Evolutionary conservation across 352 stramenopile species (phyloP), one percentile per base, ranked within the genome.

Genomic region (Pythium volutum): DNA sequence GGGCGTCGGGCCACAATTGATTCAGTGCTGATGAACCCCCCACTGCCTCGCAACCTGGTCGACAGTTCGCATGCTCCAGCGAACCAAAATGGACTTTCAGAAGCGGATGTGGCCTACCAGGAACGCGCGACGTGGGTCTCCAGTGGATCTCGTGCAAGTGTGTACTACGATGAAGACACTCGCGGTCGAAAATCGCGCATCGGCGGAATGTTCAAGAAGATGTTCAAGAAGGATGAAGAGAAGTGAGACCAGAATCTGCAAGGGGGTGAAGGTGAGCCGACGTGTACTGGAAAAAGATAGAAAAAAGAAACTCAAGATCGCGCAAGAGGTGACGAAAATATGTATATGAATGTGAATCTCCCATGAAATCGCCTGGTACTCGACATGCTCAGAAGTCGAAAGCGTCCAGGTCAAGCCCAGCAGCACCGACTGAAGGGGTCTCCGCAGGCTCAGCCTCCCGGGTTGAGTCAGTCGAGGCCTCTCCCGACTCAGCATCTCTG

Each of bases 151-250:
- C 67, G 82, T 10, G 62, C 70, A 39, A 89, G 76, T 66, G 67
- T 88, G 36, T 84, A 86, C 67, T 83, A 81, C 62, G 71, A 79
- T 36, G 84, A 93, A 41, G 73, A 89, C 27, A 64, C 66, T 8
- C 59, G 55, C 9, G 77, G 84, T 36, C 81, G 84, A 36, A 91
- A 91, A 66, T 93, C 81, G 18, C 80, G 81, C 10, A 87, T 93
- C 41, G 82, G 84, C 48, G 81, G 84, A 66, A 90, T 91, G 79
- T 89, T 93, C 71, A 93, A 93, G 73, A 93, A 93, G 62, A 93
- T 93, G 81, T 93, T 93, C 77, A 93, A 91, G 76, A 91, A 91
- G 67, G 80, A 91, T 29, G 38, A 46, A 22, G 49, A 64, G 49
- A 59, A 48, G 43, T 51, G 22, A 52, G 46, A 9, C 3, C 38